Evolutionary conservation across 202 grass and related monocot species (phyloP), one percentile per base, ranked within the genome.

Genomic region (Dendrocalamus latiflorus): DNA sequence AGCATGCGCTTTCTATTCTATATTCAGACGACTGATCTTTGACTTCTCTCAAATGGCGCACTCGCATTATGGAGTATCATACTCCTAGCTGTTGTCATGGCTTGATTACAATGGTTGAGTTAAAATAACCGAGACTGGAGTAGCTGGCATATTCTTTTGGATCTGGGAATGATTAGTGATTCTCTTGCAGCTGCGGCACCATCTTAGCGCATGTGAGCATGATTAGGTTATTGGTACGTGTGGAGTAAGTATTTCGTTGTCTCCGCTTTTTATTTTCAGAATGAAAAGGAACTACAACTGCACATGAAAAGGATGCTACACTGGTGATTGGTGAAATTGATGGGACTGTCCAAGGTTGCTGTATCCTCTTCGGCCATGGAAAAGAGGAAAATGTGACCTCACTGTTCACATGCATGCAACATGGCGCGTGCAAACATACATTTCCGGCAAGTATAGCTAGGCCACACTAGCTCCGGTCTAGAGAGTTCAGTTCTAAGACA

Each of bases 61-160:
- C 9, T 34, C 10, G 54, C 34, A 8, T 8, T 20, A 20, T 58
- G 42, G 42, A 43, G 9, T 11, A 43, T 43, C 21, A 0, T 53
- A 64, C 14, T 16, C 13, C 3, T 83, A 67, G 81, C 58, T 22
- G 21, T 33, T 86, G 79, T 47, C 53, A 53, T 75, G 59, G 8
- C 69, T 28, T 37, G 25, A 21, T 79, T 82, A 65, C 17, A 21
- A 4, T 37, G 28, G 16, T 16, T 24, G 4, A 24, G 71, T 41
- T 74, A 74, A 57, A 57, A 9, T 57, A 75, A 9, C 14, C 3
- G 9, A 20, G 12, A 55, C 9, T 39, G 10, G n/a, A 56, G 55
- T 33, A 6, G 83, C 78, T 89, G 86, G 60, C 82, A 91, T 80
- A 86, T 89, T 91, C 78, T 80, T 83, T 64, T 83, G 86, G 78